Conservation (phyloP, 495 filamentous ascomycete genomes). For the Lasiosphaeris hirsuta region DNA sequence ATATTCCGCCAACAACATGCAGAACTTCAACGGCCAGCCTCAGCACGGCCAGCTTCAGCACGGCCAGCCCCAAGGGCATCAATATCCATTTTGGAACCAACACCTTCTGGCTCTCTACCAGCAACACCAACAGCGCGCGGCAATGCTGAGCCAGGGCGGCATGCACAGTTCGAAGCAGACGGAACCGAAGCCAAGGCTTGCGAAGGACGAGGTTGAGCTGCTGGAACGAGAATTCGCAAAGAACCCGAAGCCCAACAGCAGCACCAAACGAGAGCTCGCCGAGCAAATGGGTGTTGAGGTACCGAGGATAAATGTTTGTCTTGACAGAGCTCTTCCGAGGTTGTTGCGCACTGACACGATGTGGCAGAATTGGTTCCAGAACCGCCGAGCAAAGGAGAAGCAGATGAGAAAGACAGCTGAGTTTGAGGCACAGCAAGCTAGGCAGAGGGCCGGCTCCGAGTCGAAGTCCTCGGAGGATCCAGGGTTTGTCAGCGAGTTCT, state of each 20-base stretch:
- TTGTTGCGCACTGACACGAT: slow-evolving; percentile 28
- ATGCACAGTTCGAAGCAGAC: slow-evolving; percentile 38
- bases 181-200: slow-evolving; percentile 64
- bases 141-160: slow-evolving; percentile 31
- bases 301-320: slow-evolving; percentile 71
- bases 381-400: slow-evolving; percentile 79
- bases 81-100: slow-evolving; percentile 28
- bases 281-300: slow-evolving; percentile 69
- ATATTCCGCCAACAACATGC: slow-evolving; percentile 18
- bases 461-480: slow-evolving; percentile 33
- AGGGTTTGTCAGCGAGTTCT: slow-evolving; percentile 25
- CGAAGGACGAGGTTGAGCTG: slow-evolving; percentile 77
- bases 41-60: slow-evolving; percentile 8
- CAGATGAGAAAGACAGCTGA: slow-evolving; percentile 71
- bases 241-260: slow-evolving; percentile 74
- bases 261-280: slow-evolving; percentile 69
- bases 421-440: slow-evolving; percentile 53
- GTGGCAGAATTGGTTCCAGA: slow-evolving; percentile 86
- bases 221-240: slow-evolving; percentile 72
- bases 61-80: slow-evolving; percentile 21
- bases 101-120: slow-evolving; percentile 30
- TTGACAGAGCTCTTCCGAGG: neutral
- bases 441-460: slow-evolving; percentile 46
- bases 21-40: slow-evolving; percentile 16
- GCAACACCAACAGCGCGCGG: slow-evolving; percentile 26